Evolutionary conservation across 345 rosid species (phyloP).

Genomic region (Mallotus nudiflorus): DNA sequence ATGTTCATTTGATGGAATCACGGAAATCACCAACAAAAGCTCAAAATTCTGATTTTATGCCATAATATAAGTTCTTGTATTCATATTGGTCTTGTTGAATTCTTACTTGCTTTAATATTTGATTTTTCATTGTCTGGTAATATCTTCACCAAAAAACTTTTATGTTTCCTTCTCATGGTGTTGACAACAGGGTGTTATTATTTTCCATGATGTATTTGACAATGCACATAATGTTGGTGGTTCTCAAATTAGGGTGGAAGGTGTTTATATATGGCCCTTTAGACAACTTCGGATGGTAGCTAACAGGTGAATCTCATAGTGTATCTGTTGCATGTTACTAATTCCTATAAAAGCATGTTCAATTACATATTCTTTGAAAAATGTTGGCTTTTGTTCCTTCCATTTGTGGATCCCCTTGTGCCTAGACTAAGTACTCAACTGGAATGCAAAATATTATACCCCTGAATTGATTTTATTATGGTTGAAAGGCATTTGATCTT

Average conservation of each 20-base stretch:
- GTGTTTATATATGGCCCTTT: slow-evolving; percentile 99
- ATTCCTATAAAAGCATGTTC: slow-evolving; percentile 6
- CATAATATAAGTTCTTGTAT: neutral
- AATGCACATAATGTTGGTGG: slow-evolving; percentile 89
- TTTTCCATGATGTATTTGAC: slow-evolving; percentile 93
- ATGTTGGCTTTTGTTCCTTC: neutral
- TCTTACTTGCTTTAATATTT: slow-evolving; percentile 7
- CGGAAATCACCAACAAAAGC: neutral
- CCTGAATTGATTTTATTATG: neutral
- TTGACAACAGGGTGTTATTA: slow-evolving; percentile 78
- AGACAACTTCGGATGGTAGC: slow-evolving; percentile 96
- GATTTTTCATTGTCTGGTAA: neutral
- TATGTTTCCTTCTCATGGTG: slow-evolving; percentile 15
- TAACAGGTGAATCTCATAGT: slow-evolving; percentile 56
- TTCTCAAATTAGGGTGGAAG: slow-evolving; percentile 92
- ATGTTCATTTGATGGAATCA: neutral
- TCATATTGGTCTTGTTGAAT: neutral
- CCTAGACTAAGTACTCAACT: neutral
- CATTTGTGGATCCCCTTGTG: neutral
- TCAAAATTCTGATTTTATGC: neutral
- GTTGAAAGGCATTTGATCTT: neutral
- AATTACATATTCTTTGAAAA: neutral
- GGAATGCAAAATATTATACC: neutral
- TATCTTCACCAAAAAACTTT: neutral
- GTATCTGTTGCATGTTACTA: neutral